A percentile compares a stretch with the other conserved stretches of the same genome.
These are phyloP conservation scores for Podaxis mareebaensis DNA, from an alignment of 768 basidiomycete species.

Conservation along the genomic window DNA sequence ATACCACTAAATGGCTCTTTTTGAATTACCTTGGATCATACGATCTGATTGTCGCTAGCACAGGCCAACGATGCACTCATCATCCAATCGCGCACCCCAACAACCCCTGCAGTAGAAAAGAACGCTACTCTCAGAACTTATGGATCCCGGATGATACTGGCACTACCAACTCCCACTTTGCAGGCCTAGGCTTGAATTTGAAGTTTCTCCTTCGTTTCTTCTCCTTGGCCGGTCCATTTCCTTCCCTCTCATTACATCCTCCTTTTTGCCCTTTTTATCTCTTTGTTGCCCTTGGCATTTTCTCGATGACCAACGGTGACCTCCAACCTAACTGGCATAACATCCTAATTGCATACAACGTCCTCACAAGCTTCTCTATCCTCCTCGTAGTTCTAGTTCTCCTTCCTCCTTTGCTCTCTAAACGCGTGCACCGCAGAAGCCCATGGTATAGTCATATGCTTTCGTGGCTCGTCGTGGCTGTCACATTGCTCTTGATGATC, in stretches of 20 bases:
- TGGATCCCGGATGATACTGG: background rate
- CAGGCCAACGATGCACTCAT: background rate
- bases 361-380: background rate
- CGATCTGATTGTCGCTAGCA: background rate
- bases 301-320: background rate
- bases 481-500: slow-evolving; percentile 1
- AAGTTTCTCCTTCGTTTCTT: background rate
- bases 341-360: slow-evolving; percentile 7
- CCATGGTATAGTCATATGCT: slow-evolving; percentile 15
- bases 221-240: background rate
- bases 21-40: background rate
- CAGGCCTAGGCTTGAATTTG: background rate
- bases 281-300: background rate
- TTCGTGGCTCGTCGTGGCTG: slow-evolving; percentile 6
- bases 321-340: background rate
- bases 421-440: background rate
- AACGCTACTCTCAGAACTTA: background rate
- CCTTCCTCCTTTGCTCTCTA: slow-evolving; percentile 6
- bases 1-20: background rate
- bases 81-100: background rate
- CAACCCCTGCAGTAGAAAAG: background rate
- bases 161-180: background rate
- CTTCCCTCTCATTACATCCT: background rate
- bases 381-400: slow-evolving; percentile 2
- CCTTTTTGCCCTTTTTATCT: background rate